These are phyloP conservation scores for Solanum hybrid DNA, from an alignment of 305 asterid species.

Conservation along the genomic window DNA sequence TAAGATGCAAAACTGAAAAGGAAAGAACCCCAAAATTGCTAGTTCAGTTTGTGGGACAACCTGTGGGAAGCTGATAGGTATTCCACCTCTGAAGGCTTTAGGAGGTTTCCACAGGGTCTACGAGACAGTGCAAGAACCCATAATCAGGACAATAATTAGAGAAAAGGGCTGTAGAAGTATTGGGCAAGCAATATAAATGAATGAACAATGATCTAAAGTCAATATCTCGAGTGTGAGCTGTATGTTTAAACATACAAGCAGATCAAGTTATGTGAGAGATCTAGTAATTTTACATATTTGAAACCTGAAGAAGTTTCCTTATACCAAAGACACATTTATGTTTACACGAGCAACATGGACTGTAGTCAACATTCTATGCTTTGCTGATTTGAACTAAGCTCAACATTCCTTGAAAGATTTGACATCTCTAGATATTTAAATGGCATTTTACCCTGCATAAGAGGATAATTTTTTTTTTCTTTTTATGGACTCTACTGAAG, in stretches of 20 bases:
- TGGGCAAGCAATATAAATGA: neutral
- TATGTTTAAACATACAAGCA: neutral
- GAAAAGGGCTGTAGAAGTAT: neutral
- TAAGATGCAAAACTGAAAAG: slow-evolving; percentile 10
- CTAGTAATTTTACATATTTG: neutral
- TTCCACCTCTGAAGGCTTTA: slow-evolving; percentile 61
- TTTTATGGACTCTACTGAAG: neutral
- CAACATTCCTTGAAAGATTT: neutral
- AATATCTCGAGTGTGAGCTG: neutral
- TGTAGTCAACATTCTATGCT: neutral
- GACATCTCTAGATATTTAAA: neutral
- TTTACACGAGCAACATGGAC: neutral
- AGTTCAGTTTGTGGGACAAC: slow-evolving; percentile 27
- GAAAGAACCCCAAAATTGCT: slow-evolving; percentile 3
- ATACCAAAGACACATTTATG: neutral
- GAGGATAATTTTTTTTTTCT: neutral
- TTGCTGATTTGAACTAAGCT: neutral
- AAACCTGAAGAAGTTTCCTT: neutral
- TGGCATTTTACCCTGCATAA: neutral
- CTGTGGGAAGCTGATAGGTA: slow-evolving; percentile 71
- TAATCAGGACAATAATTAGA: neutral
- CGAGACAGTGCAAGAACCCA: slow-evolving; percentile 9
- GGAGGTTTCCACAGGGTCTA: slow-evolving; percentile 58
- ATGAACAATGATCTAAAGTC: neutral
- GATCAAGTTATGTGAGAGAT: slow-evolving; percentile 2